Evolutionary conservation across 2,329 filamentous ascomycete genomes (phyloP).

Genomic region (Fusarium equiseti): DNA sequence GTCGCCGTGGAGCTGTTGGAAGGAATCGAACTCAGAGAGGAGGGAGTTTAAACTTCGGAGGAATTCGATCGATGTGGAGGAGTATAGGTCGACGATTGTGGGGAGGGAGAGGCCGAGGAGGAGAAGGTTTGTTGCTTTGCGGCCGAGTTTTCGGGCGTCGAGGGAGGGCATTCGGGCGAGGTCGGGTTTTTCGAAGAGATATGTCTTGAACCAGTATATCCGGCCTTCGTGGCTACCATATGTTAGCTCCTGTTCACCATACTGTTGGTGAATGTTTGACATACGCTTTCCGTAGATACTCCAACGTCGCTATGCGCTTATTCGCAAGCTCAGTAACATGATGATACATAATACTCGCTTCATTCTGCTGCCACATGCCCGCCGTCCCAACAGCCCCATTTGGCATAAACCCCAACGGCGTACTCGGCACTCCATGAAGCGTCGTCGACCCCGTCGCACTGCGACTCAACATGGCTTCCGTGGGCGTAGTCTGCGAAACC

Average conservation of each 20-base stretch:
- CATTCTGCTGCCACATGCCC: constrained; percentile 56
- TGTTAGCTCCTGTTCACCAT: constrained; percentile 14
- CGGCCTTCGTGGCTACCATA: constrained; percentile 83
- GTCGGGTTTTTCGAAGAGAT: constrained; percentile 88
- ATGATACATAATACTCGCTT: constrained; percentile 64
- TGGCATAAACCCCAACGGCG: constrained; percentile 24
- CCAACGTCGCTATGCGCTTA: constrained; percentile 93
- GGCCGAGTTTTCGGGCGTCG: constrained; percentile 83
- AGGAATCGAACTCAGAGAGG: constrained; percentile 91
- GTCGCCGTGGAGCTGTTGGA: constrained; percentile 86
- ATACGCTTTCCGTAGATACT: constrained; percentile 92
- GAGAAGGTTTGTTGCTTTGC: constrained; percentile 93
- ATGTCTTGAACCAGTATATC: constrained; percentile 98
- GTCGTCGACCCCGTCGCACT: constrained; percentile 54
- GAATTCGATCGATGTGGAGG: constrained; percentile 83
- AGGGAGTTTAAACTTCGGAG: constrained; percentile 87
- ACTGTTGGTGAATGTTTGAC: too few relatives aligned
- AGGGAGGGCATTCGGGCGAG: constrained; percentile 87
- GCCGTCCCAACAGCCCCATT: constrained; percentile 39
- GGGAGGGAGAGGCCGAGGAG: constrained; percentile 93
- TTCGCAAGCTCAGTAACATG: constrained; percentile 86
- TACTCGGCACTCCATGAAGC: constrained; percentile 37
- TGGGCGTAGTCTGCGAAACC: constrained; percentile 30
- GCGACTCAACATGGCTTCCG: constrained; percentile 60
- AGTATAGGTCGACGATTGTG: constrained; percentile 88